phyloP scores from a whole-genome alignment of 495 filamentous ascomycete genomes.

The Penicillium riverlandense region DNA sequence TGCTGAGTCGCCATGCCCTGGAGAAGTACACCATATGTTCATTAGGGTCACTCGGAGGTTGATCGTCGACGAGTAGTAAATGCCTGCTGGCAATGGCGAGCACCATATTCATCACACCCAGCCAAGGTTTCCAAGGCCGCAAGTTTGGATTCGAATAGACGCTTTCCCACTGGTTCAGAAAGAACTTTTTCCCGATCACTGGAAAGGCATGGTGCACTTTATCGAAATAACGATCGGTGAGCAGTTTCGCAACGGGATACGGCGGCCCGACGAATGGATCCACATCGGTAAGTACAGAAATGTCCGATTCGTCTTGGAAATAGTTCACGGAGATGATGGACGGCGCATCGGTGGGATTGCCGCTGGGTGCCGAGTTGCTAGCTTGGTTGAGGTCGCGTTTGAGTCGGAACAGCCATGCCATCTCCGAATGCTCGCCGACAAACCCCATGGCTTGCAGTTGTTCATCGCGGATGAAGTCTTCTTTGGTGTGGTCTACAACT shows the following conservation, averaged over 20 bases:
- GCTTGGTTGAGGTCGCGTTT: conserved; percentile 28
- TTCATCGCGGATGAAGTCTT: conserved; percentile 52
- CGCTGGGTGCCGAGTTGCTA: conserved; percentile 3
- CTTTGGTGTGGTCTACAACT: conserved; percentile 45
- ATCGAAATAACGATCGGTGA: conserved; percentile 49
- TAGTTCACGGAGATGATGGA: conserved; percentile 41
- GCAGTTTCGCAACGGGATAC: conserved; percentile 40
- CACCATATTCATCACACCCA: conserved; percentile 56
- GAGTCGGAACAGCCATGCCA: conserved; percentile 51
- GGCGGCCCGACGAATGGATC: conserved; percentile 44
- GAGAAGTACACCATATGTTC: conserved; percentile 51
- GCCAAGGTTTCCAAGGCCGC: conserved; percentile 42
- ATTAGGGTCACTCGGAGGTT: conserved; percentile 26
- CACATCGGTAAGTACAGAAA: conserved; percentile 33
- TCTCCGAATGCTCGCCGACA: conserved; percentile 56
- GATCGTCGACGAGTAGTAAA: conserved; percentile 29
- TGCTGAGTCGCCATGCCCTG: conserved; percentile 48
- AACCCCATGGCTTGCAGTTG: conserved; percentile 47
- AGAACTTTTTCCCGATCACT: conserved; percentile 45
- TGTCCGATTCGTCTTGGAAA: conserved; percentile 48
- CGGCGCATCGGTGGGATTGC: conserved; percentile 15
- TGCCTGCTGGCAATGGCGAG: conserved; percentile 56
- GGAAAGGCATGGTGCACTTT: conserved; percentile 53
- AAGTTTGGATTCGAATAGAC: conserved; percentile 27
- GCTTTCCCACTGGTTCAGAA: conserved; percentile 32